Evolutionary conservation across 805 yeast genomes (phyloP), one percentile per base, ranked within the genome.

Genomic region (Yarrowia sp.): DNA sequence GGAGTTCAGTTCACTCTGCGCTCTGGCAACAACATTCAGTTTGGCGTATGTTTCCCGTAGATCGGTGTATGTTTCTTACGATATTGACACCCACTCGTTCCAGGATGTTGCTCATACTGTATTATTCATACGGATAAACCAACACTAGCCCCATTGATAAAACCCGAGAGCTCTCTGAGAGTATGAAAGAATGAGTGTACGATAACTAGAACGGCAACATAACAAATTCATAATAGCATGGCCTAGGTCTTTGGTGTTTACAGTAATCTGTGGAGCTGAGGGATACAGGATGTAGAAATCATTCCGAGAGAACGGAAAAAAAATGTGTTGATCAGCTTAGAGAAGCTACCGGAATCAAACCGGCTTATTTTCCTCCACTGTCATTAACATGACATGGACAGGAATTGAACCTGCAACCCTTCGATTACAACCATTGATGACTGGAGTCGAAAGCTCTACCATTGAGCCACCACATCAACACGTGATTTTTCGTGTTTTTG

Each of bases 371-470:
- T 51, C 58, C 58, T 51, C 58, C 58, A 51, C n/a, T 19, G 58
- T 51, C 58, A 51, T 19, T 51, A 51, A 21, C 41, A 49, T 51
- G 58, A 51, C 58, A 51, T 54, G 87, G 88, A 85, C 90, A 85
- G 89, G 90, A 85, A 84, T 85, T 83, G 90, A 85, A 85, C 90
- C 89, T 85, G 89, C 90, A 85, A 83, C 90, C 90, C 84, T 85
- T 84, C 85, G 90, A 85, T 85, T 76, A 78, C 83, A 79, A 71
- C 72, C 30, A n/a, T 26, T 4, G 7, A 16, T 11, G 9, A 24
- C 83, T 84, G 88, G 88, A 84, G 85, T 84, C 88, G 85, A 84
- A 84, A 83, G 87, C 88, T 84, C 88, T 84, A 84, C 88, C 88
- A 84, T 84, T 84, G 88, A 84, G 88, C 88, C 87, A 84, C 85